Evolutionary conservation across 2,329 filamentous ascomycete genomes (phyloP).

Genomic region (Colletotrichum coccodes): DNA sequence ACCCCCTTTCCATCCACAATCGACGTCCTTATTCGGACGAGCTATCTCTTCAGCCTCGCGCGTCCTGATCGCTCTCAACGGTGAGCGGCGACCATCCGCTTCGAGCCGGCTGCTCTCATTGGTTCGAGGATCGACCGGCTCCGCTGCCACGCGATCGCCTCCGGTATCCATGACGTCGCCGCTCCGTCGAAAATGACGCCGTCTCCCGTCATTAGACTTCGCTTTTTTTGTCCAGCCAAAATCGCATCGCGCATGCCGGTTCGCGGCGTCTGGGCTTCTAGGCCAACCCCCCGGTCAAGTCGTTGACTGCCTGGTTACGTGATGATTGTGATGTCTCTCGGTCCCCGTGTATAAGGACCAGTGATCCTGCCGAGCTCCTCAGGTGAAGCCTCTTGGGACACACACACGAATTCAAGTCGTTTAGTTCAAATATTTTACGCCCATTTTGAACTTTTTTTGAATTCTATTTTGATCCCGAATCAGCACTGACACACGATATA

Average conservation of each 20-base stretch:
- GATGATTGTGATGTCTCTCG: neutral
- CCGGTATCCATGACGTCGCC: slow-evolving; percentile 26
- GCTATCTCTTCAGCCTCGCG: neutral
- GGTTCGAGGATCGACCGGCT: neutral
- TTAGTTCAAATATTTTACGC: neutral
- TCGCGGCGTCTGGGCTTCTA: too few species aligned
- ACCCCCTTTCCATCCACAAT: neutral
- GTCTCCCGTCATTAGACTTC: slow-evolving; percentile 19
- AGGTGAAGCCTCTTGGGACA: neutral
- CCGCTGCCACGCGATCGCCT: slow-evolving; percentile 3
- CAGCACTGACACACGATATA: neutral
- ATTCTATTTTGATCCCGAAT: neutral
- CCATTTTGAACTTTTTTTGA: neutral
- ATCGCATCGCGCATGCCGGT: neutral
- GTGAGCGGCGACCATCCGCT: neutral
- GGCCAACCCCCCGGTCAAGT: neutral
- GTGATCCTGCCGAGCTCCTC: neutral
- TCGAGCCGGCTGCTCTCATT: slow-evolving; percentile 9
- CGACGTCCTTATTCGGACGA: neutral
- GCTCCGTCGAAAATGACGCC: slow-evolving; percentile 20
- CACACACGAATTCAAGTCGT: neutral
- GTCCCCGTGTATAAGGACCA: neutral
- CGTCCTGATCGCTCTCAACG: neutral
- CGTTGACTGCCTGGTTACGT: neutral
- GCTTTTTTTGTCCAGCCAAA: neutral